Evolutionary conservation across 2,329 filamentous ascomycete species (phyloP).

Genomic region (Penicillium sp.): DNA sequence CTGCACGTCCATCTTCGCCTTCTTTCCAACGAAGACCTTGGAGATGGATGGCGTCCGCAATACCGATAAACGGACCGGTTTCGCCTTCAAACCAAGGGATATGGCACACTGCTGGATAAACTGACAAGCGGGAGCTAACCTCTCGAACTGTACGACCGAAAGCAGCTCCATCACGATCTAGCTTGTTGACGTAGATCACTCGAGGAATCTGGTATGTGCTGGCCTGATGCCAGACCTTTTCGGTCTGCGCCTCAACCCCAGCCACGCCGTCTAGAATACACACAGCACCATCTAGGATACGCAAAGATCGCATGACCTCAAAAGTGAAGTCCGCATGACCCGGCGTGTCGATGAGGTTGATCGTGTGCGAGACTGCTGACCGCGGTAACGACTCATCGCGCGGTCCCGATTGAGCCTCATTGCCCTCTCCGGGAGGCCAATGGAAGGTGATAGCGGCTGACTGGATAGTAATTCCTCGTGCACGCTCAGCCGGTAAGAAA

Average conservation of each 20-base stretch:
- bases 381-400: slow-evolving; percentile 49
- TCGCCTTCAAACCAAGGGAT: slow-evolving; percentile 87
- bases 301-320: slow-evolving; percentile 87
- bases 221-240: slow-evolving; percentile 93
- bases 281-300: slow-evolving; percentile 86
- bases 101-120: slow-evolving; percentile 89
- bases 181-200: slow-evolving; percentile 81
- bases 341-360: slow-evolving; percentile 94
- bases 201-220: slow-evolving; percentile 83
- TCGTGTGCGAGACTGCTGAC: slow-evolving; percentile 65
- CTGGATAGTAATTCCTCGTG: slow-evolving; percentile 95
- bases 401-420: slow-evolving; percentile 18
- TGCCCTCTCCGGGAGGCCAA: slow-evolving; percentile 69
- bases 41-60: slow-evolving; percentile 80
- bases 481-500: slow-evolving; percentile 89
- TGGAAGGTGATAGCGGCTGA: slow-evolving; percentile 94
- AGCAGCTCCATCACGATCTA: slow-evolving; percentile 78
- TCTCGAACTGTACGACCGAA: slow-evolving; percentile 87
- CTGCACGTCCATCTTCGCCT: slow-evolving; percentile 66
- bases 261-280: slow-evolving; percentile 92
- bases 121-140: slow-evolving; percentile 75
- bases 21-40: slow-evolving; percentile 75
- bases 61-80: slow-evolving; percentile 76
- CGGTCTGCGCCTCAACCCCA: slow-evolving; percentile 94
- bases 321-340: slow-evolving; percentile 98